Base-by-base conservation (phyloP, 805 yeast species). In the Metschnikowia lachancei region DNA sequence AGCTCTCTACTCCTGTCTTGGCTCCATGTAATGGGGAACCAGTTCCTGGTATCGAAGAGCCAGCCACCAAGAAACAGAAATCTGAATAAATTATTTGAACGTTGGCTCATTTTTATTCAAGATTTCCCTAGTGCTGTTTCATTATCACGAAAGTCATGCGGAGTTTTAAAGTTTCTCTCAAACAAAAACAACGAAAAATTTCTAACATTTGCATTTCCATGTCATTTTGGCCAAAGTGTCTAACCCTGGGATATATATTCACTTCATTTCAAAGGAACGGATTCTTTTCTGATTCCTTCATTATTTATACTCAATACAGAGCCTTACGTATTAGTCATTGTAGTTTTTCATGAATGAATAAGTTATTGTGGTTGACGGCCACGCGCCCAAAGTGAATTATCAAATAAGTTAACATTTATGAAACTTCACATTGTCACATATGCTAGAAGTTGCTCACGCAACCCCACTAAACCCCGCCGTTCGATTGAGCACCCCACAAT, bases 51-150 rank as follows among this genome's bases (percentile, higher is more conserved):
- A 41, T 43, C 22, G 66, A 54, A 16, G 69, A 64, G 52, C 72
- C 70, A 41, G 70, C 62, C 39, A 44, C 69, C 20, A 72, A 74
- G 59, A 70, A 63, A 55, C 74, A 69, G 57, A 69, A 64, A 52
- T 47, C 63, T 34, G 65, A 57, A 49, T 61, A 56, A 54, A 22
- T 40, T 29, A 17, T 22, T 16, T 22, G 30, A 35, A 18, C 36
- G 29, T 29, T 43, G 43, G 51, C 43, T 38, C 44, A 36, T 35
- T 45, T 36, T 30, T 32, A 19, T 20, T 42, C 36, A 26, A 29
- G 49, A 39, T 40, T 45, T 43, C 18, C 30, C 42, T 11, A n/a
- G 30, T 47, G 40, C 38, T 45, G 40, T 20, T 36, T 43, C 42
- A 43, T 39, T 35, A 33, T 33, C 17, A 45, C 47, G 41, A 39